phyloP scores from a whole-genome alignment of 495 filamentous ascomycete genomes.

The Penicillium diatomitis region DNA sequence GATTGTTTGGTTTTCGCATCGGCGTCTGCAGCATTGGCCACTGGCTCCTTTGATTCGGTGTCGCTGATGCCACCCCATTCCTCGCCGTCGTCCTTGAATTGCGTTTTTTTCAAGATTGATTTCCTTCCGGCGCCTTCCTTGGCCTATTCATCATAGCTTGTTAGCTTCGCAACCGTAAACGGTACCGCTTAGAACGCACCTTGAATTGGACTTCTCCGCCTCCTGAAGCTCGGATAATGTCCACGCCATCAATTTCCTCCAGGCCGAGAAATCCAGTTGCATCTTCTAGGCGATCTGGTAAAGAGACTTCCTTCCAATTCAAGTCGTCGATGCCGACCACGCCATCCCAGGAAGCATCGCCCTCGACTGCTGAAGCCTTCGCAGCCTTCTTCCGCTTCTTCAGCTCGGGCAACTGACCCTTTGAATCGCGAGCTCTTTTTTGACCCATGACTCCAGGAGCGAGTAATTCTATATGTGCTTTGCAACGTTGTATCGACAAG shows the following conservation, averaged over 20 bases:
- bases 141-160: constrained; percentile 12
- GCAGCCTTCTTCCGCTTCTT: constrained; percentile 44
- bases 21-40: constrained; percentile 7
- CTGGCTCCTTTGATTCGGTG: constrained; percentile 22
- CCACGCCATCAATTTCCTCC: constrained; percentile 86
- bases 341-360: constrained; percentile 18
- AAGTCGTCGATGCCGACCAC: constrained; percentile 52
- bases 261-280: constrained; percentile 91
- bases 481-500: background rate
- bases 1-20: constrained; percentile 20
- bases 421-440: constrained; percentile 41
- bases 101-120: constrained; percentile 21
- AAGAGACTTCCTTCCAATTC: constrained; percentile 69
- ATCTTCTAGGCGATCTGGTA: constrained; percentile 83
- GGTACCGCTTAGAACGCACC: constrained; percentile 20
- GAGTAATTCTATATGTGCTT: background rate
- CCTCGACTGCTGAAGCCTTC: constrained; percentile 17
- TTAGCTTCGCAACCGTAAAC: background rate
- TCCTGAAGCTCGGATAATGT: constrained; percentile 48
- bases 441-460: constrained; percentile 25
- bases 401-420: constrained; percentile 18
- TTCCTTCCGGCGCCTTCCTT: constrained; percentile 29
- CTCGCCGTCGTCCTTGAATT: constrained; percentile 28
- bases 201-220: constrained; percentile 36
- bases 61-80: constrained; percentile 51